Evolutionary conservation across 1,284 basidiomycete genomes (phyloP), one percentile per base, ranked within the genome.

Genomic region (Heliocybe sulcata): DNA sequence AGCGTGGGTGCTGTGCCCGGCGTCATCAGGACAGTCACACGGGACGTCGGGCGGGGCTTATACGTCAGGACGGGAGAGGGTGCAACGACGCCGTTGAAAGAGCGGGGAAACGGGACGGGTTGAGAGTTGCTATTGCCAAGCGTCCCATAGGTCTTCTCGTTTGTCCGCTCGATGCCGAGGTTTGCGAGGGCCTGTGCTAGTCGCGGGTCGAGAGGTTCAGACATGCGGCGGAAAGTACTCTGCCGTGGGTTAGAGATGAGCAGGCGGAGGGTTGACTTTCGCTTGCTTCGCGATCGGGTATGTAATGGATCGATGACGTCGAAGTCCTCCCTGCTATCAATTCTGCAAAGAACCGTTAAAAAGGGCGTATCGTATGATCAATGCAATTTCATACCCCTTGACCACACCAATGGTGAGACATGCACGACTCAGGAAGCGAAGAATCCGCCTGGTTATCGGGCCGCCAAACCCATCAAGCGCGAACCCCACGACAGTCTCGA

Each of bases 401-500:
- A 81, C 67, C 19, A 83, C 61, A 22, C 87, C 87, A 54, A 83
- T 74, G 56, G 80, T 75, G 11, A 90, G 62, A 59, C 69, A 75
- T 0, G 71, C 75, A 35, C 85, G 73, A 1, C 75, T 73, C 12
- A 83, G 52, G 54, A 85, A 67, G 45, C 84, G 74, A 35, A 90
- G 60, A 31, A 83, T 69, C 20, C 87, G 76, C 45, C 88, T 72
- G 10, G 76, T 72, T 8, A 90, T 61, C 4, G 47, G 47, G 10
- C 76, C 59, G 0, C 73, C 75, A 61, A 87, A 88, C 2, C 72
- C 72, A 27, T 71, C 73, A 8, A 69, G 65, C 1, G 76, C 76
- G 60, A 88, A 89, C 0, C 86, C 88, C n/a, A 84, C 61, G 8
- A 81, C 64, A 2, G 77, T 80, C 66, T 91, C 88, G 45, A 83